These are phyloP conservation scores for Ustilago bromivora DNA, from an alignment of 1,284 basidiomycete genomes.

Conservation along the genomic window DNA sequence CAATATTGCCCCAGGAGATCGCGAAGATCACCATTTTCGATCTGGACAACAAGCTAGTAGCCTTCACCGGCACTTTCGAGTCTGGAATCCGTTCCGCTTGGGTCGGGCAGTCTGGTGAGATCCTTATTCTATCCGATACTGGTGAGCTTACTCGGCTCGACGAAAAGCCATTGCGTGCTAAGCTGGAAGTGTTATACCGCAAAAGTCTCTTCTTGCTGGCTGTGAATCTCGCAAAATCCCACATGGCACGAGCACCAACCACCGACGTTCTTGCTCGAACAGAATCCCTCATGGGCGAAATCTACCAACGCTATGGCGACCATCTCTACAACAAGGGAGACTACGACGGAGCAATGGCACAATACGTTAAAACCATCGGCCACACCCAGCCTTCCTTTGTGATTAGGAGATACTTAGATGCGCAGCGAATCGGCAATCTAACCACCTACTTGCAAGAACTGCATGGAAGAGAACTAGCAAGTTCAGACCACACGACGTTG, in stretches of 20 bases:
- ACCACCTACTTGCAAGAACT: conserved; percentile 96
- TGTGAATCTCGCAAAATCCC: conserved; percentile 57
- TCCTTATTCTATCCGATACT: conserved; percentile 57
- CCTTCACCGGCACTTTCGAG: conserved; percentile 72
- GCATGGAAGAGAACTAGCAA: conserved; percentile 87
- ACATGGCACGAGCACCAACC: conserved; percentile 46
- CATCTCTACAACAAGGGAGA: conserved; percentile 90
- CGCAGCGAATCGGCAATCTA: conserved; percentile 93
- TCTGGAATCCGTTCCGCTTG: conserved; percentile 53
- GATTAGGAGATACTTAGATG: conserved; percentile 95
- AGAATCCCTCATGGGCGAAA: conserved; percentile 62
- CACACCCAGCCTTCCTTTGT: conserved; percentile 92
- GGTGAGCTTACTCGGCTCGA: conserved; percentile 49
- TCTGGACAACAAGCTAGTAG: conserved; percentile 90
- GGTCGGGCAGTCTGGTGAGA: conserved; percentile 40
- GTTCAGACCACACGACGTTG: conserved; percentile 95
- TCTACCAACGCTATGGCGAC: conserved; percentile 81
- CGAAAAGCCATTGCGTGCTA: conserved; percentile 61
- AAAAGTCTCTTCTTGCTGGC: conserved; percentile 64
- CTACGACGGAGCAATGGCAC: conserved; percentile 90
- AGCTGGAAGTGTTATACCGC: conserved; percentile 64
- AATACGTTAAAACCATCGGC: conserved; percentile 91
- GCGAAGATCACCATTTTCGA: conserved; percentile 91
- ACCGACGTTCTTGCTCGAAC: conserved; percentile 39
- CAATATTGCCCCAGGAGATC: conserved; percentile 23